Evolutionary conservation across 257 asterid genomes (phyloP).

Genomic region (Catharanthus roseus): DNA sequence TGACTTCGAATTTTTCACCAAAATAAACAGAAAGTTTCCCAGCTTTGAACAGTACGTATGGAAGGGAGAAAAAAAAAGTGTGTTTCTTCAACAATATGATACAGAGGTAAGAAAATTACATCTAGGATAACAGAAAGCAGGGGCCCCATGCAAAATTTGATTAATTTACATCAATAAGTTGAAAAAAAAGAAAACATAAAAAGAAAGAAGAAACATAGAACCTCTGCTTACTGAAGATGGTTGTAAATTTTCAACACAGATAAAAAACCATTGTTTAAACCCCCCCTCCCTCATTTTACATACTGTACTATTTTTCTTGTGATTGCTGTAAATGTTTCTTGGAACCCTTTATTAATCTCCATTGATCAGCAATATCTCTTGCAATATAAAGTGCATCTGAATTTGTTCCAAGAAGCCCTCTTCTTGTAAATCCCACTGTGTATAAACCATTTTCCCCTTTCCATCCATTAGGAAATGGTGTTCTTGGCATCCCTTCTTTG

Average conservation of each 20-base stretch:
- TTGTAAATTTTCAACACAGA: background rate
- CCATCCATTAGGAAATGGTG: constrained; percentile 83
- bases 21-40: background rate
- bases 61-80: background rate
- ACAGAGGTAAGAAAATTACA: background rate
- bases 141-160: constrained; percentile 45
- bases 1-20: too few relatives aligned
- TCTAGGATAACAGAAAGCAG: background rate
- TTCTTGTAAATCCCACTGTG: constrained; percentile 78
- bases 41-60: background rate
- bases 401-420: constrained; percentile 75
- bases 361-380: constrained; percentile 44
- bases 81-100: background rate
- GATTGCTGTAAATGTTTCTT: constrained; percentile 3
- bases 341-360: constrained; percentile 34
- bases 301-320: background rate
- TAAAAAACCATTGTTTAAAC: background rate
- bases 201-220: background rate
- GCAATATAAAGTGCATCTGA: constrained; percentile 69
- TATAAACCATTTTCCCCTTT: constrained; percentile 79
- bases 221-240: constrained; percentile 10
- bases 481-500: constrained; percentile 69
- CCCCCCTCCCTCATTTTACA: constrained; percentile 1
- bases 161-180: constrained; percentile 35
- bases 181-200: background rate